Evolutionary conservation across 2,329 filamentous ascomycete species (phyloP), one percentile per base, ranked within the genome.

Genomic region (Colletotrichum musae): DNA sequence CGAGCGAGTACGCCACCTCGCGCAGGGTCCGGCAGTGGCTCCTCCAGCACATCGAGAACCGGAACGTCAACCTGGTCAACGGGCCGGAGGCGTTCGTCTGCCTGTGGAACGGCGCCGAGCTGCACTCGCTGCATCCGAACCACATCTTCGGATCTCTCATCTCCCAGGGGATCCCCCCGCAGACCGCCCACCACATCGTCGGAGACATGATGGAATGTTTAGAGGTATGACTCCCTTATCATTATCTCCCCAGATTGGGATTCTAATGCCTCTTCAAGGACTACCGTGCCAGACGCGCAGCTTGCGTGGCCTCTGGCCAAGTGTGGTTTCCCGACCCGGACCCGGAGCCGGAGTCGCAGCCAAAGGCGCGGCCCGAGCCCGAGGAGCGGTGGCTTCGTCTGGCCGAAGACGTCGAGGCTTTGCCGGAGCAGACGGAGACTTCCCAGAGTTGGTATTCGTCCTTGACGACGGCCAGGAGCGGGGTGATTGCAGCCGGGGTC

Each of bases 81-180:
- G 58, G 58, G 13, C 47, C 58, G 12, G 43, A 24, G 6, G 48
- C 58, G 12, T 60, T 60, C 28, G 47, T 16, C 45, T 51, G 45
- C 15, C n/a, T 18, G 26, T 60, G 58, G 58, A 51, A 32, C 28
- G 58, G 58, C 18, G 58, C 58, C 7, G 58, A 60, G 45, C 58
- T 60, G 47, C 58, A 60, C 26, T 39, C 58, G 1, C 21, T 60
- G 28, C 58, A 60, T 32, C 58, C 58, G 26, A 60, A 60, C 24
- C 58, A 60, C 58, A 39, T 60, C 12, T 60, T 60, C 12, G 58
- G 58, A 28, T 41, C 18, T 47, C 51, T 60, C n/a, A 60, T 32
- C 10, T 60, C 58, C 47, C 47, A 60, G 10, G 58, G 58, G 12
- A 18, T 60, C 36, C n/a, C 13, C 13, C 47, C 58, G 47, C 58